Base-by-base conservation (phyloP, 371 early-diverging fungal genomes). In the Mucor indicus region DNA sequence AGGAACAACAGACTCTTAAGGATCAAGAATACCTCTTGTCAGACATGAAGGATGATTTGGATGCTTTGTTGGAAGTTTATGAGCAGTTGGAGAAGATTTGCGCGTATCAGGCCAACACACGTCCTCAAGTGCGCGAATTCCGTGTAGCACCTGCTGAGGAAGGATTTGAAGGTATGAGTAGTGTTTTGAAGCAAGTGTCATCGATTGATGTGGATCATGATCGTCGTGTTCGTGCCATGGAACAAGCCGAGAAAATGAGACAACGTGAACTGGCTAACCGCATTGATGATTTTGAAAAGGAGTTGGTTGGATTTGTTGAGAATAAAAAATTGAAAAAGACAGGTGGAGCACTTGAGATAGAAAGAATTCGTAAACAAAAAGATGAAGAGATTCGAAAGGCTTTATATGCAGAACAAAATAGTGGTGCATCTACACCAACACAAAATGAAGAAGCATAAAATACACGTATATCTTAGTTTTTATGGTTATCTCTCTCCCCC, bases 1-100 rank as follows among this genome's bases (percentile, higher is more conserved):
- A 84, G 50, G 91, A 91, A 45, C 91, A 91, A 57, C 76, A 85
- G 53, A 80, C 85, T 40, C 69, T 88, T 47, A 91, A 89, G 61
- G 88, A 91, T 36, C 86, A 87, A 29, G 87, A 88, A 49, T 80
- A 79, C 10, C 50, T 87, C 48, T 46, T 90, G 33, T 73, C 81
- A 20, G 89, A 87, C 51, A 70, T 91, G 54, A 69, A 75, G 15
- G 88, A 87, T 53, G 92, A 91, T 51, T 53, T 77, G 15, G 62
- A 71, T 31, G 78, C 84, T 1, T 48, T 90, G 16, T 51, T 71
- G 6, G 86, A 84, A 41, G 81, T 87, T 0, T 68, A 85, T 47
- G 73, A 67, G 9, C 83, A 86, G 44, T 55, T 89, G 9, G 77
- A 84, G 46, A 80, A 87, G 63, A 70, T 90, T 20, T 70, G 76